Percentiles rank a stretch among this genome's conserved stretches.
phyloP scores from a whole-genome alignment of 2,329 filamentous ascomycete genomes.

The Neonectria coccinea region DNA sequence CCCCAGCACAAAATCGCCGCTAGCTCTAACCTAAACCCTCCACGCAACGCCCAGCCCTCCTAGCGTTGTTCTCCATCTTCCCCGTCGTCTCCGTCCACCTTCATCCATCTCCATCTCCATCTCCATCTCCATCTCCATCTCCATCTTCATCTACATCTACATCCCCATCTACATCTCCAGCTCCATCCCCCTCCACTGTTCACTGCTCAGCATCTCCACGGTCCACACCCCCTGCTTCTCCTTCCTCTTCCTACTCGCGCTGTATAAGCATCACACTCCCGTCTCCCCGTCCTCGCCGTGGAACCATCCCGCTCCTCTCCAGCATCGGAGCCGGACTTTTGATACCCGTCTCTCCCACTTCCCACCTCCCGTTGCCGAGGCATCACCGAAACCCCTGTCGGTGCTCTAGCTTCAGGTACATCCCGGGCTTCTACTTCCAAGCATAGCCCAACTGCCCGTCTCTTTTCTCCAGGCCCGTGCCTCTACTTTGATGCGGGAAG shows the following conservation, averaged over 20 bases:
- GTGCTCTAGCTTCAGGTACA: background rate
- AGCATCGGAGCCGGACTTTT: background rate
- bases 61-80: background rate
- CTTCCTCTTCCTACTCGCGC: background rate
- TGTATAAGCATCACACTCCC: background rate
- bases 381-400: background rate
- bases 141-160: background rate
- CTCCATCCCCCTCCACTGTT: background rate
- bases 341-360: background rate
- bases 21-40: constrained; percentile 8
- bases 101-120: background rate
- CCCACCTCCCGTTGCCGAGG: background rate
- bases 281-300: background rate
- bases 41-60: background rate
- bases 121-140: background rate
- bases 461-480: background rate
- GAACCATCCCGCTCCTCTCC: background rate
- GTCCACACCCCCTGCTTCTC: too few relatives aligned
- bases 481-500: background rate
- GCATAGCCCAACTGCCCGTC: background rate
- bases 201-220: background rate
- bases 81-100: background rate
- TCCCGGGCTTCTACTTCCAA: background rate
- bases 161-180: background rate
- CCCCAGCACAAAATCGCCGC: background rate